Percentiles rank a stretch among this genome's conserved stretches.
These are phyloP conservation scores for Tuber melanosporum DNA, from an alignment of 495 filamentous ascomycete genomes.

Conservation along the genomic window DNA sequence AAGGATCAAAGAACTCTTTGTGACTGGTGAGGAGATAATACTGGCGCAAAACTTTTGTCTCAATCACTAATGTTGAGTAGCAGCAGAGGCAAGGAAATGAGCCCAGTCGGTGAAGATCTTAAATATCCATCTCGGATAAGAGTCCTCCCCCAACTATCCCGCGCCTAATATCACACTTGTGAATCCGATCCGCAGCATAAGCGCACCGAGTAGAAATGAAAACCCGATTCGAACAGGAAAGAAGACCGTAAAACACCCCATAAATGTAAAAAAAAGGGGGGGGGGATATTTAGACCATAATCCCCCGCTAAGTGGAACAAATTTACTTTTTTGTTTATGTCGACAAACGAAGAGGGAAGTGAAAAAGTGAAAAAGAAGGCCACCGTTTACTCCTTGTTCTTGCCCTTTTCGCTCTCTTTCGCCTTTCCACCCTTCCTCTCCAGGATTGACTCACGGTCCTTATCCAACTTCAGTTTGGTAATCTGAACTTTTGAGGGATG, in stretches of 20 bases:
- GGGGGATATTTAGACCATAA: slow-evolving; percentile 28
- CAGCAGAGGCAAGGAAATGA: background rate
- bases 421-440: slow-evolving; percentile 62
- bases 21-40: slow-evolving; percentile 68
- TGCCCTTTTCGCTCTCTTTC: slow-evolving; percentile 45
- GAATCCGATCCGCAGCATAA: background rate
- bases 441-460: slow-evolving; percentile 92
- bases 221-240: slow-evolving; percentile 22
- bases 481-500: slow-evolving; percentile 89
- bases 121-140: background rate
- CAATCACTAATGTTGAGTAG: background rate
- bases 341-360: slow-evolving; percentile 27
- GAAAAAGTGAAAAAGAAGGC: slow-evolving; percentile 21
- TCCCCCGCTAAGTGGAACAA: slow-evolving; percentile 24
- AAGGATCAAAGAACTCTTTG: slow-evolving; percentile 28
- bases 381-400: slow-evolving; percentile 39
- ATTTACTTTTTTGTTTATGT: slow-evolving; percentile 36
- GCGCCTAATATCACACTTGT: background rate
- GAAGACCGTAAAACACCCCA: slow-evolving; percentile 34
- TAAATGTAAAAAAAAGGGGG: slow-evolving; percentile 14
- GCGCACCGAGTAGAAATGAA: slow-evolving; percentile 1
- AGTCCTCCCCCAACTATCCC: background rate
- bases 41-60: slow-evolving; percentile 33
- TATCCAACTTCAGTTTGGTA: slow-evolving; percentile 96
- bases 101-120: background rate